These are phyloP conservation scores for Leccinum fallax DNA, from an alignment of 1,284 basidiomycete species.

Conservation along the genomic window DNA sequence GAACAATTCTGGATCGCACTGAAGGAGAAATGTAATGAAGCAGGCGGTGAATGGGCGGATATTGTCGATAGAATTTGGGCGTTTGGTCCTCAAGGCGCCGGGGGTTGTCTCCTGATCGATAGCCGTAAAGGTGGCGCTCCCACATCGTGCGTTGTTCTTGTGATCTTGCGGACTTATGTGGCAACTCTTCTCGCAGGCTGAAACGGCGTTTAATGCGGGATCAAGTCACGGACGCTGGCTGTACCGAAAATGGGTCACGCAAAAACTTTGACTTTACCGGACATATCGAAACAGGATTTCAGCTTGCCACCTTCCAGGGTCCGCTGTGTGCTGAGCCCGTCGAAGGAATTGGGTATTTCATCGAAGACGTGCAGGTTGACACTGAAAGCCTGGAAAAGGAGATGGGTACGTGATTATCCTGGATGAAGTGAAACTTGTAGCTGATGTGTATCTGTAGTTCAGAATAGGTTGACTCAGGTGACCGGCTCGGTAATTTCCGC, in stretches of 20 bases:
- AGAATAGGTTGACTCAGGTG: constrained; percentile 73
- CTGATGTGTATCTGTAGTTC: constrained; percentile 46
- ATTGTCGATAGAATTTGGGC: constrained; percentile 82
- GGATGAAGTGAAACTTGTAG: constrained; percentile 1
- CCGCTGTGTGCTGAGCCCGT: constrained; percentile 96
- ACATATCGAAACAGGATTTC: constrained; percentile 91
- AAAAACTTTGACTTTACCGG: constrained; percentile 69
- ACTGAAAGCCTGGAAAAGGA: constrained; percentile 62
- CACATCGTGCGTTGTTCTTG: constrained; percentile 53
- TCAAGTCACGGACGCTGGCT: constrained; percentile 38
- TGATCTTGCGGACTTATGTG: constrained; percentile 8
- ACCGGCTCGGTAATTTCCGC: constrained; percentile 89
- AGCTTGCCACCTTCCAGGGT: constrained; percentile 91
- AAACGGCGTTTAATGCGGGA: constrained; percentile 48
- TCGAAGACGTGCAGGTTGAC: constrained; percentile 77
- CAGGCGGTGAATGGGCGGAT: constrained; percentile 82
- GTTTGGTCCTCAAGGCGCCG: constrained; percentile 88
- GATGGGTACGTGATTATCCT: constrained; percentile 48
- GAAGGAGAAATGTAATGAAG: constrained; percentile 62
- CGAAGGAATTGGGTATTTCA: constrained; percentile 90
- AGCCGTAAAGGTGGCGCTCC: constrained; percentile 45
- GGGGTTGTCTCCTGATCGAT: constrained; percentile 89
- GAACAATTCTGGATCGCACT: constrained; percentile 85
- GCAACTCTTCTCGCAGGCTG: constrained; percentile 42
- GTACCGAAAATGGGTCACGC: constrained; percentile 31